Evolutionary conservation across 78 protist species (phyloP), one percentile per base, ranked within the genome.

Genomic region (Chrysochromulina tobinii): DNA sequence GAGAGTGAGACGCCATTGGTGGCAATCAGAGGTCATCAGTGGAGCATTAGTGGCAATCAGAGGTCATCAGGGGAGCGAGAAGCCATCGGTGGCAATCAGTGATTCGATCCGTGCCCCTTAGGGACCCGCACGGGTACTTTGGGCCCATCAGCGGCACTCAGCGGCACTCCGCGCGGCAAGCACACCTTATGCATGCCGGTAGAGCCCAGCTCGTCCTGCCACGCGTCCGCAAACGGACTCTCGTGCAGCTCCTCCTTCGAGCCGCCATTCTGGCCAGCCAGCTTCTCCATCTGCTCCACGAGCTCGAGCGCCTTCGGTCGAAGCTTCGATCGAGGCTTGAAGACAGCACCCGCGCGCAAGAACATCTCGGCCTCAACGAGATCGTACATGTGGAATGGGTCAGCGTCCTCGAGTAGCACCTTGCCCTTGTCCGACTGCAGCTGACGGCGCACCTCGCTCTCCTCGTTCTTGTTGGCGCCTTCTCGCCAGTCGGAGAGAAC

Each of bases 291-390:
- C 81, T 72, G 53, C 81, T 72, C 53, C n/a, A 72, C 53, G 53
- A 72, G 81, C 38, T 23, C 53, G 14, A 5, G 53, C 53, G 81
- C 81, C 57, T 5, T 8, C 57, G 20, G 53, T 11, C 54, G 5
- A 11, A 72, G 81, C 81, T 72, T 5, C 81, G 54, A 3, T 3
- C 81, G 81, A 12, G 81, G 54, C 81, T 72, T 72, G 81, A 38
- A 72, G 53, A 72, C 81, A 15, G 81, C 81, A 53, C 81, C 81
- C 54, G 81, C 81, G 81, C 81, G 81, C 81, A 72, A 53, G n/a
- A 5, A 72, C 81, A 72, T 72, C 81, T 72, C 81, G 54, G 53
- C 38, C 81, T 72, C 57, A 9, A 72, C 48, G 20, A 72, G 53
- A 12, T 72, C 81, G 53, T 14, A 38, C 57, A 72, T 25, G 81